Base-by-base conservation (phyloP, 2,329 filamentous ascomycete genomes). In the Fulvia fulva region DNA sequence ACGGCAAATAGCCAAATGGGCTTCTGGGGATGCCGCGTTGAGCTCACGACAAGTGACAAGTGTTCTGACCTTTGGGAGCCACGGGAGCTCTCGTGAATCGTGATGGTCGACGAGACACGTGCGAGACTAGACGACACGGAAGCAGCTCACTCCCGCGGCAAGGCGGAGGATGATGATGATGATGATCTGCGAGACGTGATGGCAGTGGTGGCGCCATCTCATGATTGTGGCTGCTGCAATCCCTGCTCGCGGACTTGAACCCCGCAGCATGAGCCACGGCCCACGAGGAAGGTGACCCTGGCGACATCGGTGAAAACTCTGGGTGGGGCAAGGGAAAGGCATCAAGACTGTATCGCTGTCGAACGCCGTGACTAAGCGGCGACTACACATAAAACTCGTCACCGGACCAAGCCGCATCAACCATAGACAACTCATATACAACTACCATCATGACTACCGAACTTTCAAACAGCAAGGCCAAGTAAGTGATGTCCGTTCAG, bases 391-490 rank as follows among this genome's bases (percentile, higher is more conserved):
- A 25, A 47, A 45, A 45, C n/a, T n/a, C n/a, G n/a, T n/a, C n/a
- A n/a, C n/a, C n/a, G n/a, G n/a, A 19, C 9, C n/a, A 2, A 9
- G 8, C 5, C 22, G n/a, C 19, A 14, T n/a, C 44, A 47, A 3
- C 5, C 23, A 23, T 11, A 12, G 25, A 8, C 44, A 25, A 25
- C 21, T 5, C 44, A 47, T 44, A 25, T 8, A 51, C 46, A 19
- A 50, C 21, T 19, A 55, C 46, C 30, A 57, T 14, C 23, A 57
- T 57, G 55, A 50, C 55, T 4, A 46, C 52, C 22, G 51, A 45
- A 53, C 12, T 53, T 2, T 37, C 41, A 32, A 46, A 34, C 52
- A 54, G 52, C 52, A 54, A 22, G 25, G 23, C 55, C 9, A 53
- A 57, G 55, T 53, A 53, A 1, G 50, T 30, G 22, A 25, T 8